Evolutionary conservation across 306 rosid species (phyloP), one percentile per base, ranked within the genome.

Genomic region (Cucumis hystrix): DNA sequence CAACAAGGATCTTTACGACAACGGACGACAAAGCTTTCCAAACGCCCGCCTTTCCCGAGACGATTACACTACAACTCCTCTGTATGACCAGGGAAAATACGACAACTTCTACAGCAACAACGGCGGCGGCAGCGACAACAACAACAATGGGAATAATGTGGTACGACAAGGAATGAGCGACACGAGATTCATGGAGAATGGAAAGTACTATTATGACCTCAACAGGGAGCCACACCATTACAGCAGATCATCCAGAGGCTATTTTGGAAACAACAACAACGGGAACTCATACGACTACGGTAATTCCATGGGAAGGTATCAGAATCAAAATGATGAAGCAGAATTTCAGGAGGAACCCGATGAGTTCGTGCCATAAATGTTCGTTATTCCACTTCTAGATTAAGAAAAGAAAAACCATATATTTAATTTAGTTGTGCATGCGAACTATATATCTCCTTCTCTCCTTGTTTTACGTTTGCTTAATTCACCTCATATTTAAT

Each of bases 101-200:
- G 17, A 41, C 11, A 8, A 17, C 7, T 65, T 16, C 49, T 37
- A 72, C 81, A 58, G 64, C 85, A 72, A 54, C 81, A 28, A 79
- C 81, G 40, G 65, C 18, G 82, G n/a, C 75, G 41, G 14, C 25
- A 77, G 64, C 85, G 63, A 62, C 78, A 30, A 67, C 81, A 67
- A 78, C 39, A 81, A 21, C 77, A 54, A 13, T 79, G 75, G 45
- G 79, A 64, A 64, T 5, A 80, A 83, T 43, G 82, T 21, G 51
- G 91, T 83, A 86, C 86, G 64, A 81, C 91, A 85, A 77, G 98
- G 98, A 18, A 90, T 94, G 97, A 94, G 96, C 79, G 97, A 94
- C 86, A 89, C 98, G 4, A 90, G 97, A 86, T 94, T 80, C 76
- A 3, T 90, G 91, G 93, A 85, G 59, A 87, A 86, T 43, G 97